Conservation (phyloP, 345 rosid genomes). For the Combretum micranthum region DNA sequence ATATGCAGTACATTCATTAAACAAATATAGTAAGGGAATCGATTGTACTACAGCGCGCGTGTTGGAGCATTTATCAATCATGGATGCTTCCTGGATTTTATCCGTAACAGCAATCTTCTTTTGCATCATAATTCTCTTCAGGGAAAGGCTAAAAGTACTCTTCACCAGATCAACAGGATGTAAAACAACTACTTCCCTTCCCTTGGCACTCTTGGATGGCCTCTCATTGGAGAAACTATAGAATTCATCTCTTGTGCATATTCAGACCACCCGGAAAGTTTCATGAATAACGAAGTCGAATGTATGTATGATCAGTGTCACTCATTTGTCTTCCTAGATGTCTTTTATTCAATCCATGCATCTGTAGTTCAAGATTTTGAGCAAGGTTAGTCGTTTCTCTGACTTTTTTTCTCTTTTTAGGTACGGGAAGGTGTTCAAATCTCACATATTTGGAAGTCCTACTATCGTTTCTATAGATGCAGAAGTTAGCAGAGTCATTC, state of each 20-base stretch:
- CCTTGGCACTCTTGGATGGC: conserved; percentile 86
- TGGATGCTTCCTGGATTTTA: conserved; percentile 27
- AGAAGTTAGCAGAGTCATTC: conserved; percentile 72
- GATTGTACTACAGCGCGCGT: too few relatives aligned
- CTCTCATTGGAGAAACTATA: conserved; percentile 79
- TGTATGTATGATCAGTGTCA: conserved; percentile 26
- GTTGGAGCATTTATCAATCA: background rate
- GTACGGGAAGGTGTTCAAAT: conserved; percentile 94
- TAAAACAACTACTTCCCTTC: conserved; percentile 23
- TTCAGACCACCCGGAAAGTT: conserved; percentile 81
- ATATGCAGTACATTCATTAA: conserved; percentile 18
- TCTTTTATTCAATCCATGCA: background rate
- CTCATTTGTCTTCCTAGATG: background rate
- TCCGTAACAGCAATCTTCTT: conserved; percentile 21
- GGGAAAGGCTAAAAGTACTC: background rate
- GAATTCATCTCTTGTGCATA: conserved; percentile 79
- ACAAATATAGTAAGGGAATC: too few relatives aligned
- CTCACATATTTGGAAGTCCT: conserved; percentile 86
- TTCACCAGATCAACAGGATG: background rate
- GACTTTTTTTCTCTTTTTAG: conserved; percentile 17
- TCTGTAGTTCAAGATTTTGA: background rate
- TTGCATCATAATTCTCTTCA: conserved; percentile 18
- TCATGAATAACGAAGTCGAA: conserved; percentile 74
- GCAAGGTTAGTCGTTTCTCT: background rate
- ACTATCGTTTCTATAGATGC: conserved; percentile 89